Evolutionary conservation across 306 rosid genomes (phyloP).

Genomic region (Medicago arabica): DNA sequence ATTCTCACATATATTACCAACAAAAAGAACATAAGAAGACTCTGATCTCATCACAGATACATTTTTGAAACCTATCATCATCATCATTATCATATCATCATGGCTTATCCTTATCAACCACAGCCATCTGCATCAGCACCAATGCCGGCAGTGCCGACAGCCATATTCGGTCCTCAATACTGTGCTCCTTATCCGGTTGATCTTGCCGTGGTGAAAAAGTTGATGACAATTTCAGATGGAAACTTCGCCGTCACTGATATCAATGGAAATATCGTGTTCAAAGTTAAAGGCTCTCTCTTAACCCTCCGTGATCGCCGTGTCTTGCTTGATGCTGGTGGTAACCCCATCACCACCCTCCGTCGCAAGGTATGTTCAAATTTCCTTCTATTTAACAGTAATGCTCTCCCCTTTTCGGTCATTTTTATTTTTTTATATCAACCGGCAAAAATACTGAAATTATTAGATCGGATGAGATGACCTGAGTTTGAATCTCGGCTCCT

Average conservation of each 20-base stretch:
- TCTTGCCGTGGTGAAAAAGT: constrained; percentile 53
- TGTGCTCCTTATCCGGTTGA: constrained; percentile 52
- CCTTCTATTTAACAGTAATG: too few relatives aligned
- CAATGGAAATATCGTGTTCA: constrained; percentile 54
- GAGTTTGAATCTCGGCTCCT: too few relatives aligned
- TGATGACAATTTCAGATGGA: constrained; percentile 32
- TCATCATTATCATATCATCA: not conserved
- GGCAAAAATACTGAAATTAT: too few relatives aligned
- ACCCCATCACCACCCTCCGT: constrained; percentile 48
- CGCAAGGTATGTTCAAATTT: constrained; percentile 41
- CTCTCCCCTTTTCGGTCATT: too few relatives aligned
- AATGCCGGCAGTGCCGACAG: constrained; percentile 6
- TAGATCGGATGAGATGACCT: too few relatives aligned
- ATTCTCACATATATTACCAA: too few relatives aligned
- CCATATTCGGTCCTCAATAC: constrained; percentile 50
- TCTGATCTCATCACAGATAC: not conserved
- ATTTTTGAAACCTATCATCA: too few relatives aligned
- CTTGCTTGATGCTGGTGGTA: constrained; percentile 52
- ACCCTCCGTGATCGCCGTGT: constrained; percentile 46
- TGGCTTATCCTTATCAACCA: constrained; percentile 36
- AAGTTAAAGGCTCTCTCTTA: constrained; percentile 49
- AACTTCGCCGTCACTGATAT: constrained; percentile 55
- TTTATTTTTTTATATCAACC: too few relatives aligned
- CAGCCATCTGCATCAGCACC: not conserved
- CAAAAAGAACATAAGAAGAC: not conserved